Percentiles rank a stretch among this genome's conserved stretches.
Conservation (phyloP, 768 basidiomycete genomes). For the Podaxis carcinomalis region DNA sequence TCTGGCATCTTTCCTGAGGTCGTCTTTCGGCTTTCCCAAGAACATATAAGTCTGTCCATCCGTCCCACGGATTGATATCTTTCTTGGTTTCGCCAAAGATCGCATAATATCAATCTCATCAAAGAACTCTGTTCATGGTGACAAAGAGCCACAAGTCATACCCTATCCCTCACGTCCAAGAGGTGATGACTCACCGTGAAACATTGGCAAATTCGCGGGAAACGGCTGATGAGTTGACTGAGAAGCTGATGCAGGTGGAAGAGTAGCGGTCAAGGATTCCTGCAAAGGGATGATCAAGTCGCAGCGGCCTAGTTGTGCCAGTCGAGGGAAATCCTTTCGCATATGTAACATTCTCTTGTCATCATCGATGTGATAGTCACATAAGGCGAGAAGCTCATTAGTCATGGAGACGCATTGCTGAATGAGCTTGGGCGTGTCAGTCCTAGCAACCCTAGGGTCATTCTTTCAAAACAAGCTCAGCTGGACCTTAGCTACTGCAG, state of each 20-base stretch:
- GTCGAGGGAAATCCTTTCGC: conserved; percentile 51
- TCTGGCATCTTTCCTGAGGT: conserved; percentile 93
- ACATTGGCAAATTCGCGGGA: conserved; percentile 69
- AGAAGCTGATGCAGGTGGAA: conserved; percentile 70
- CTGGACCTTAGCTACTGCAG: background rate
- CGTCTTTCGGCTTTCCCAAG: conserved; percentile 95
- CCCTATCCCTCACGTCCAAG: background rate
- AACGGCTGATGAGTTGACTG: conserved; percentile 77
- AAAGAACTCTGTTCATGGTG: conserved; percentile 49
- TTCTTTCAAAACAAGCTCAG: background rate
- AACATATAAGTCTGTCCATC: conserved; percentile 87
- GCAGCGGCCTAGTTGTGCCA: conserved; percentile 56
- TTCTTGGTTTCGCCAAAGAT: conserved; percentile 87
- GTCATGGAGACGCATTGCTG: conserved; percentile 57
- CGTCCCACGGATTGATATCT: conserved; percentile 78
- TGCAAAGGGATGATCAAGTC: conserved; percentile 86
- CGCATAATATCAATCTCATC: conserved; percentile 90
- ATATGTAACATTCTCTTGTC: conserved; percentile 37
- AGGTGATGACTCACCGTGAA: conserved; percentile 49
- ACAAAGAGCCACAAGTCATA: background rate
- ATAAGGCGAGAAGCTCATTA: conserved; percentile 63
- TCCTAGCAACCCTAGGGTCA: conserved; percentile 20
- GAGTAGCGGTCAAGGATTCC: conserved; percentile 81
- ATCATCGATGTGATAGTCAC: conserved; percentile 47
- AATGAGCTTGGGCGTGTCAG: conserved; percentile 42